These are phyloP conservation scores for Wickerhamomyces mucosus DNA, from an alignment of 805 yeast species.

Conservation along the genomic window DNA sequence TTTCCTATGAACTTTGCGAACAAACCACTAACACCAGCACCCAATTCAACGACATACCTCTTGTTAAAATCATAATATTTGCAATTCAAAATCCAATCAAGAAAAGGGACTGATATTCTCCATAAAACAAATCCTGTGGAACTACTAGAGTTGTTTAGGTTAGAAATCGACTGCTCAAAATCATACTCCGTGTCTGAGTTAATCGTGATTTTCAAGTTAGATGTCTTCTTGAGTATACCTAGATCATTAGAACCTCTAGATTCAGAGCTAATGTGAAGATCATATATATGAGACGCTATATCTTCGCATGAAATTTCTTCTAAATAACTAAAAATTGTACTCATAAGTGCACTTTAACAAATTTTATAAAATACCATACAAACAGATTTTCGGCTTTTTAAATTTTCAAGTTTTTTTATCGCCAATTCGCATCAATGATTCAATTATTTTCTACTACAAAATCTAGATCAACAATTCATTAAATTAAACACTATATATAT, in stretches of 20 bases:
- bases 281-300: conserved; percentile 13
- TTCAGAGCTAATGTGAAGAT: conserved; percentile 6
- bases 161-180: conserved; percentile 25
- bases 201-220: conserved; percentile 16
- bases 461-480: too few relatives aligned
- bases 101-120: conserved; percentile 39
- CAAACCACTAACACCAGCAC: conserved; percentile 52
- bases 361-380: too few relatives aligned
- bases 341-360: too few relatives aligned
- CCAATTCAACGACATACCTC: conserved; percentile 41
- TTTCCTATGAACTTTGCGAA: conserved; percentile 32
- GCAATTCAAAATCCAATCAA: conserved; percentile 39
- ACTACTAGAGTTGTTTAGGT: conserved; percentile 22
- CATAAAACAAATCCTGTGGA: conserved; percentile 63
- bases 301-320: conserved; percentile 10
- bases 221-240: conserved; percentile 17
- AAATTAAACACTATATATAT: too few relatives aligned
- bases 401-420: too few relatives aligned
- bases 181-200: conserved; percentile 9
- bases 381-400: too few relatives aligned
- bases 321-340: background rate
- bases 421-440: too few relatives aligned
- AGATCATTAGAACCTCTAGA: conserved; percentile 10
- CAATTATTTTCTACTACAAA: too few relatives aligned
- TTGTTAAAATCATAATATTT: conserved; percentile 8